A percentile compares a stretch with the other conserved stretches of the same genome.
Evolutionary conservation across 352 stramenopile species (phyloP).

Genomic region (Pythium dissotocum): DNA sequence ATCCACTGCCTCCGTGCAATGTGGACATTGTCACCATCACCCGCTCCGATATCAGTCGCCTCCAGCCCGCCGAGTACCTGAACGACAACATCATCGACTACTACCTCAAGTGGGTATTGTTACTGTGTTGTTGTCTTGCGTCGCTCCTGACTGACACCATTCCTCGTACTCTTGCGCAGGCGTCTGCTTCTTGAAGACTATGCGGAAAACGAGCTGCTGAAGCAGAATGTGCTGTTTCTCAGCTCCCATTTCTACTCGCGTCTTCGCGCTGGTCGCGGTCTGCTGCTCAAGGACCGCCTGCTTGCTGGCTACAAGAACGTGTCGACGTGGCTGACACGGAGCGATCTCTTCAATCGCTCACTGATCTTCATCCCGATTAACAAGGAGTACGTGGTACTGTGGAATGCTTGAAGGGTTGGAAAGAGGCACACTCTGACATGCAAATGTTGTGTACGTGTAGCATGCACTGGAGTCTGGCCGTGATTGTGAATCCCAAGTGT

Average conservation of each 20-base stretch:
- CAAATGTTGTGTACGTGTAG: conserved; percentile 28
- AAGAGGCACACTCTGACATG: not conserved
- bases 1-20: conserved; percentile 69
- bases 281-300: conserved; percentile 33
- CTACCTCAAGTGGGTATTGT: conserved; percentile 81
- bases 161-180: conserved; percentile 23
- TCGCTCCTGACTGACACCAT: conserved; percentile 1
- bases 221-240: conserved; percentile 75
- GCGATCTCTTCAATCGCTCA: conserved; percentile 68
- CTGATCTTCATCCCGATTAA: conserved; percentile 89
- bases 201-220: conserved; percentile 37
- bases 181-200: conserved; percentile 62
- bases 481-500: conserved; percentile 69
- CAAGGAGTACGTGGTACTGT: conserved; percentile 55
- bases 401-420: not conserved
- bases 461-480: conserved; percentile 80
- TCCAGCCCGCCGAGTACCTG: conserved; percentile 79
- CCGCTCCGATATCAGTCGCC: conserved; percentile 47
- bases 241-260: conserved; percentile 81
- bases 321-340: conserved; percentile 64
- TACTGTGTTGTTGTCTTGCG: not conserved
- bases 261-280: conserved; percentile 49
- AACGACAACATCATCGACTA: conserved; percentile 94
- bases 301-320: conserved; percentile 79
- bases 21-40: conserved; percentile 81